These are phyloP conservation scores for Penicillium sp. DNA, from an alignment of 2,329 filamentous ascomycete species.

Conservation along the genomic window DNA sequence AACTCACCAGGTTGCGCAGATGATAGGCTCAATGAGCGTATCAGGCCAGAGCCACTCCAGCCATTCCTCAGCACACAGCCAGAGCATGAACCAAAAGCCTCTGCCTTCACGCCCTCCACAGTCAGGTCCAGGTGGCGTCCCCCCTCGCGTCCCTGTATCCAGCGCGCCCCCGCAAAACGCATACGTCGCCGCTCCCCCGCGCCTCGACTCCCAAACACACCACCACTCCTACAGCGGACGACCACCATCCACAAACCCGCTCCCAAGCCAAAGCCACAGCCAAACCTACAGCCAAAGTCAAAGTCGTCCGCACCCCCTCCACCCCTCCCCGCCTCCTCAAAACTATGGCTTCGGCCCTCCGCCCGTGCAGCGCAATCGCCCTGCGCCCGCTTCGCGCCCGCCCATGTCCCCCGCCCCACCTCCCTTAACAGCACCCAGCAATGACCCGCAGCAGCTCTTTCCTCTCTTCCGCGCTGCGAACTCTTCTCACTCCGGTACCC, in stretches of 20 bases:
- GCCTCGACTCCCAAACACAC: slow-evolving; percentile 17
- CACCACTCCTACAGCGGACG: slow-evolving; percentile 24
- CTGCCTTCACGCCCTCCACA: slow-evolving; percentile 28
- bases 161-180: slow-evolving; percentile 22
- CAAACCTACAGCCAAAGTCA: slow-evolving; percentile 45
- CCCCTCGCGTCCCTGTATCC: slow-evolving; percentile 30
- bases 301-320: slow-evolving; percentile 42
- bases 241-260: slow-evolving; percentile 18
- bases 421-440: slow-evolving; percentile 50
- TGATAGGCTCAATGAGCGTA: slow-evolving; percentile 41
- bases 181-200: slow-evolving; percentile 21
- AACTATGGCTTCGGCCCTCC: slow-evolving; percentile 56
- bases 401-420: slow-evolving; percentile 65
- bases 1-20: slow-evolving; percentile 46
- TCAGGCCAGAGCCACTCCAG: slow-evolving; percentile 23
- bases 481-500: slow-evolving; percentile 71
- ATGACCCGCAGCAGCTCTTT: slow-evolving; percentile 65
- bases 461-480: slow-evolving; percentile 90
- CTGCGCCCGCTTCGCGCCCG: slow-evolving; percentile 61
- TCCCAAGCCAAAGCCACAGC: slow-evolving; percentile 17
- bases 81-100: slow-evolving; percentile 27
- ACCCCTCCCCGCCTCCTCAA: slow-evolving; percentile 45
- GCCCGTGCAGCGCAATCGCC: slow-evolving; percentile 54
- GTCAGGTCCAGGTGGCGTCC: slow-evolving; percentile 24
- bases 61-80: slow-evolving; percentile 11